A percentile compares a stretch with the other conserved stretches of the same genome.
Evolutionary conservation across 208 protist species (phyloP).

Genomic region (Porcisia hertigi): DNA sequence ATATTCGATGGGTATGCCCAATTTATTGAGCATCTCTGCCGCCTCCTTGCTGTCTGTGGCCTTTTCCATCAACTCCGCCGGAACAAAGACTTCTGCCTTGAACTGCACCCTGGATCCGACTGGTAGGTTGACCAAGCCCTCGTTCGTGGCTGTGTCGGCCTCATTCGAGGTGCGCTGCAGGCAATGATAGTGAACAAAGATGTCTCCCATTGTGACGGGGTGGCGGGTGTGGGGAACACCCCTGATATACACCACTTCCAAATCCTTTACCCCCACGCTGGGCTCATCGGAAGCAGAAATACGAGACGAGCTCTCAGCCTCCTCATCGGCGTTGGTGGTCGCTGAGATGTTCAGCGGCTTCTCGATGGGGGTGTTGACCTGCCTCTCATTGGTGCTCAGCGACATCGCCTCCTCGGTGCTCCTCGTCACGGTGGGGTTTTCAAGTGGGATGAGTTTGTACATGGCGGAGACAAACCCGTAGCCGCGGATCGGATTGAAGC

Average conservation of each 20-base stretch:
- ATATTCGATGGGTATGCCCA: conserved; percentile 16
- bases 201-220: conserved; percentile 41
- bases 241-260: conserved; percentile 23
- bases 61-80: conserved; percentile 21
- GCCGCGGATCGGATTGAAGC: conserved; percentile 66
- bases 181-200: conserved; percentile 53
- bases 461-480: conserved; percentile 66
- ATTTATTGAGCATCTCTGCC: conserved; percentile 26
- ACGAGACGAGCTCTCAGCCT: background rate
- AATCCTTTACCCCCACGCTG: background rate
- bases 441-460: conserved; percentile 32
- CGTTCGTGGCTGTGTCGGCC: conserved; percentile 1
- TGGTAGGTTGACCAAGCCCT: conserved; percentile 12
- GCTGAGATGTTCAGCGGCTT: background rate
- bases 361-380: background rate
- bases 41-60: conserved; percentile 27
- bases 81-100: conserved; percentile 28
- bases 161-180: conserved; percentile 10
- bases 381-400: background rate
- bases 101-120: conserved; percentile 28
- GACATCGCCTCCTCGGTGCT: background rate
- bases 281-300: background rate
- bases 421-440: background rate
- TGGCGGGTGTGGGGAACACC: conserved; percentile 26
- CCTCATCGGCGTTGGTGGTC: background rate